Percentiles rank a stretch among this genome's conserved stretches.
phyloP scores from a whole-genome alignment of 805 yeast genomes.

The Candida ulmi region DNA sequence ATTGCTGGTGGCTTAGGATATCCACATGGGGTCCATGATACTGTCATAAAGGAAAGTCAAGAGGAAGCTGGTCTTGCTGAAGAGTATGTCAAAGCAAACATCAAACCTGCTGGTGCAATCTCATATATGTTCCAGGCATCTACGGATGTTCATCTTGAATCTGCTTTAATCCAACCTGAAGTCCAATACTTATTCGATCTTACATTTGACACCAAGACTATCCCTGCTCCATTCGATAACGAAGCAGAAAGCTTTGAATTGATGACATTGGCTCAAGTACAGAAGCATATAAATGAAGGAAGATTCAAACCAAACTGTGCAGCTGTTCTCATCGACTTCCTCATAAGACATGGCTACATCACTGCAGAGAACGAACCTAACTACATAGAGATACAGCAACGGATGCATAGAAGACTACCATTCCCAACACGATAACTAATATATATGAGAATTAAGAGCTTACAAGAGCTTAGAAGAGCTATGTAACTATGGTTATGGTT shows the following conservation, averaged over 20 bases:
- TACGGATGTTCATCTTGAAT: slow-evolving; percentile 33
- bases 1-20: slow-evolving; percentile 93
- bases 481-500: too few relatives aligned
- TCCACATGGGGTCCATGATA: slow-evolving; percentile 70
- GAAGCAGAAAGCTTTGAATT: slow-evolving; percentile 74
- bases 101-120: slow-evolving; percentile 55
- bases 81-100: slow-evolving; percentile 40
- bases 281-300: slow-evolving; percentile 40
- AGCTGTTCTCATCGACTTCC: slow-evolving; percentile 70
- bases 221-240: slow-evolving; percentile 61
- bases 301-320: slow-evolving; percentile 92
- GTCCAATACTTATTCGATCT: slow-evolving; percentile 78
- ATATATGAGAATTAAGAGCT: too few relatives aligned
- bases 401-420: slow-evolving; percentile 66
- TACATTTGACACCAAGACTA: slow-evolving; percentile 34
- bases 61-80: slow-evolving; percentile 84
- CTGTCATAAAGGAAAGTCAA: slow-evolving; percentile 76
- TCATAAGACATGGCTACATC: slow-evolving; percentile 77
- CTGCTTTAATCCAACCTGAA: slow-evolving; percentile 80
- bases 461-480: too few relatives aligned
- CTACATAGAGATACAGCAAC: slow-evolving; percentile 50
- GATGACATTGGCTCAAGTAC: slow-evolving; percentile 54
- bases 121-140: slow-evolving; percentile 51
- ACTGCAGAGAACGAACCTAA: slow-evolving; percentile 62
- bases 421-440: slow-evolving; percentile 43